Conservation (phyloP, 1,284 basidiomycete genomes). For the Pascua sp. region DNA sequence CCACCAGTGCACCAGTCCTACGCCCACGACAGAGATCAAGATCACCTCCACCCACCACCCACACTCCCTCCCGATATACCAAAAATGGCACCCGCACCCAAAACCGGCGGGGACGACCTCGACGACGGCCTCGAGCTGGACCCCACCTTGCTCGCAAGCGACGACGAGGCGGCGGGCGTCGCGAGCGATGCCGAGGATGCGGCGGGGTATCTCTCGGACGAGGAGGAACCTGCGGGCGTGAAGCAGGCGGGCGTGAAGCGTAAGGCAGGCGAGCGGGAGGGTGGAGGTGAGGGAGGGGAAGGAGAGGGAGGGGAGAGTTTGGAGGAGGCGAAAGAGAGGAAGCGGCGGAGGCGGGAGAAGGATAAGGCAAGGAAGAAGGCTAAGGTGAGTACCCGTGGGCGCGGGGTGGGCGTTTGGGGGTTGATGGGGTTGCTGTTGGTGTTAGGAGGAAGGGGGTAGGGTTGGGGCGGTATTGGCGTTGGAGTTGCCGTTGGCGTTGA, state of each 20-base stretch:
- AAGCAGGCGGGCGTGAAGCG: constrained; percentile 3
- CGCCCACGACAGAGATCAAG: not conserved
- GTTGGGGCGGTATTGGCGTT: constrained; percentile 9
- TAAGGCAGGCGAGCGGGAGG: constrained; percentile 3
- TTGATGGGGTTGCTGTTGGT: no score
- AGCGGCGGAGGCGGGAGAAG: constrained; percentile 20
- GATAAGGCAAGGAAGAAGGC: constrained; percentile 25
- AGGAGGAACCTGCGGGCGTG: constrained; percentile 5
- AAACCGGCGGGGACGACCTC: constrained; percentile 39
- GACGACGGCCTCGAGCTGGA: constrained; percentile 44
- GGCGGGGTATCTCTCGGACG: constrained; percentile 15
- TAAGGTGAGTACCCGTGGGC: constrained; percentile 20
- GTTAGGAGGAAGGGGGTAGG: constrained; percentile 24
- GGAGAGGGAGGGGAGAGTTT: not conserved
- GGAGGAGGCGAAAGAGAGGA: constrained; percentile 17
- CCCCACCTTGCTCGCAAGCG: constrained; percentile 21
- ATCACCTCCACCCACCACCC: not conserved
- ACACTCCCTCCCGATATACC: not conserved
- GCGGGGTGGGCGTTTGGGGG: no score
- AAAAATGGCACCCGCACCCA: constrained; percentile 8
- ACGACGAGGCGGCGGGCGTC: constrained; percentile 14
- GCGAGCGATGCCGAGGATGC: constrained; percentile 11
- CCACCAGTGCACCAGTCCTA: no score
- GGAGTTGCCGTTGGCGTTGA: no score
- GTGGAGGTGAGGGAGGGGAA: constrained; percentile 2